Evolutionary conservation across 2,329 filamentous ascomycete species (phyloP).

Genomic region (Remersonia thermophila): DNA sequence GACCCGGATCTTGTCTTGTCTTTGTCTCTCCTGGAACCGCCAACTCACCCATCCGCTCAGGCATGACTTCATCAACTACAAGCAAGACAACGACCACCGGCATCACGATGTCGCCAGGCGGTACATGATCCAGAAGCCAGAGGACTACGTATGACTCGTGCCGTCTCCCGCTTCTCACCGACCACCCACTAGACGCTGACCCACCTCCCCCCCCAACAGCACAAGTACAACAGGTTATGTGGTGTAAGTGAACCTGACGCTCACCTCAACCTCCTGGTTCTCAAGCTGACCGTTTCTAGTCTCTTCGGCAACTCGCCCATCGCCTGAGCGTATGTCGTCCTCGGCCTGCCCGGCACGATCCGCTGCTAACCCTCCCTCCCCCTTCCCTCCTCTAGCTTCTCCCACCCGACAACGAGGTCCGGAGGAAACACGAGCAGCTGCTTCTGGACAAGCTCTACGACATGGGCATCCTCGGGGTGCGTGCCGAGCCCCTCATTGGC

Average conservation of each 20-base stretch:
- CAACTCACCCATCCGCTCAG: constrained; percentile 43
- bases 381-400: constrained; percentile 42
- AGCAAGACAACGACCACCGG: constrained; percentile 76
- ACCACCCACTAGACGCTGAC: too few relatives aligned
- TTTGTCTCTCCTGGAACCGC: background rate
- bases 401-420: constrained; percentile 63
- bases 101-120: constrained; percentile 57
- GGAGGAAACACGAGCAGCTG: constrained; percentile 73
- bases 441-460: constrained; percentile 85
- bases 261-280: constrained; percentile 12
- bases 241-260: constrained; percentile 43
- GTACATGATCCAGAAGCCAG: constrained; percentile 82
- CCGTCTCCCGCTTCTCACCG: too few relatives aligned
- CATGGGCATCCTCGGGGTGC: constrained; percentile 65
- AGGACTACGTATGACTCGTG: constrained; percentile 35
- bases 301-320: constrained; percentile 82
- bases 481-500: background rate
- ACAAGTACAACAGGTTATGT: constrained; percentile 52
- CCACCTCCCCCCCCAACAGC: too few relatives aligned
- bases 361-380: background rate
- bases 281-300: constrained; percentile 30
- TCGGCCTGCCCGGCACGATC: too few relatives aligned
- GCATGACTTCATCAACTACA: constrained; percentile 81
- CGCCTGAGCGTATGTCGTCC: constrained; percentile 52
- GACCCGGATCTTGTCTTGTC: background rate